These are phyloP conservation scores for Blastocystis sp. DNA, from an alignment of 352 stramenopile species.

Conservation along the genomic window DNA sequence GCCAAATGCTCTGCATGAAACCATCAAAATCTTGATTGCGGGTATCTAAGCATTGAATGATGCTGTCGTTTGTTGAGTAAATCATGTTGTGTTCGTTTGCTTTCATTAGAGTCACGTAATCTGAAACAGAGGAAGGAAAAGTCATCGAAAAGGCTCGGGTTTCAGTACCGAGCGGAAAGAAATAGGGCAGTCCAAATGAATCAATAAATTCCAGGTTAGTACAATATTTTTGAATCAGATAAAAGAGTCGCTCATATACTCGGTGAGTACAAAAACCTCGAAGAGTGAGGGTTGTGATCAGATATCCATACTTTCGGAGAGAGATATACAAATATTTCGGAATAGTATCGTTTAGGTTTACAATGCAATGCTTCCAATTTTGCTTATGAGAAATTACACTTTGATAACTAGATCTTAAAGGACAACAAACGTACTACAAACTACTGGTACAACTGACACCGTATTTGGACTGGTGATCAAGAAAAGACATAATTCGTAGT, in stretches of 20 bases:
- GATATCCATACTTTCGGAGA: neutral
- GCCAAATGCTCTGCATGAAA: conserved; percentile 41
- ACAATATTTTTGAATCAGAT: neutral
- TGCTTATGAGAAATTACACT: neutral
- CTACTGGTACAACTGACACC: neutral
- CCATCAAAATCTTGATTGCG: neutral
- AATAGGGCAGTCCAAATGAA: neutral
- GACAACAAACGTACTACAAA: neutral
- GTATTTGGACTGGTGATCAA: neutral
- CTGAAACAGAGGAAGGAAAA: conserved; percentile 1
- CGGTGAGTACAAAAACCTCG: neutral
- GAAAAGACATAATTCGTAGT: conserved; percentile 5
- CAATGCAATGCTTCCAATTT: conserved; percentile 3
- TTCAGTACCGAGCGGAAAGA: neutral
- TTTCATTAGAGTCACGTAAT: neutral
- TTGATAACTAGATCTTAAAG: neutral
- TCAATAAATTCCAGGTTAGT: neutral
- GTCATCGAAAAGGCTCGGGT: conserved; percentile 19
- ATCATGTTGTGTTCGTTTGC: neutral
- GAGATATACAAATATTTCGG: neutral
- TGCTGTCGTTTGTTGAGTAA: neutral
- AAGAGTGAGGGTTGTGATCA: neutral
- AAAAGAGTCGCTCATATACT: neutral
- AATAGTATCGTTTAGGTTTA: neutral
- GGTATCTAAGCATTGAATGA: neutral